Base-by-base conservation (phyloP, 352 stramenopile genomes). In the Globisporangium nodosum region DNA sequence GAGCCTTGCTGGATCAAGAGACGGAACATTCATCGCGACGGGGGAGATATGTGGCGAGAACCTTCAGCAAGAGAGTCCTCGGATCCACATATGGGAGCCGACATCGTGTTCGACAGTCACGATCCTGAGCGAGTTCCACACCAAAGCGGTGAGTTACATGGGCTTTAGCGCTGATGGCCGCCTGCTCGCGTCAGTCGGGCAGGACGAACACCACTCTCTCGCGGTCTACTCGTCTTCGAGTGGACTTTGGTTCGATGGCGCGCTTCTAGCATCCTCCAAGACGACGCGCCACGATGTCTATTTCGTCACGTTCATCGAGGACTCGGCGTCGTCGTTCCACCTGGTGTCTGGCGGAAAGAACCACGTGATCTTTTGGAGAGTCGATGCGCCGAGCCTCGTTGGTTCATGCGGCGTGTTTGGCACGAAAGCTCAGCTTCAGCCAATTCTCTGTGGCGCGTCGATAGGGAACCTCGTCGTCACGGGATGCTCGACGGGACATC, bases 71-170 rank as follows among this genome's bases (percentile, higher is more conserved):
- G 82, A 92, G 52, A 63, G 68, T 1, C 83, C 83, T 16, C 75
- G 75, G 1, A 83, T 93, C 11, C 83, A 93, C 48, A 61, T 93
- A 1, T 92, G 83, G 83, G 83, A 91, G 49, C 78, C 78, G 16
- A 69, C 78, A 9, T 81, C 78, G 3, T 88, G 81, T 39, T 65
- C 68, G 5, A 58, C 58, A 4, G 67, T 90, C 5, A 54, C 71
- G 0, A 60, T 85, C 27, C 61, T 93, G 46, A 84, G 73, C 46
- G 69, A 68, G 27, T 91, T 90, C 46, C 82, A 94, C 50, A 66
- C 56, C 35, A 85, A 85, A 51, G 85, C 80, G 16, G 73, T 89
- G 53, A 85, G 71, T 9, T 81, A 87, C 60, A 48, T 94, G 40
- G 64, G 69, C 18, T 94, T 94, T 47, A 79, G 66, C 13, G 46